These are phyloP conservation scores for Stachybotrys elegans DNA, from an alignment of 2,329 filamentous ascomycete genomes.

Conservation along the genomic window DNA sequence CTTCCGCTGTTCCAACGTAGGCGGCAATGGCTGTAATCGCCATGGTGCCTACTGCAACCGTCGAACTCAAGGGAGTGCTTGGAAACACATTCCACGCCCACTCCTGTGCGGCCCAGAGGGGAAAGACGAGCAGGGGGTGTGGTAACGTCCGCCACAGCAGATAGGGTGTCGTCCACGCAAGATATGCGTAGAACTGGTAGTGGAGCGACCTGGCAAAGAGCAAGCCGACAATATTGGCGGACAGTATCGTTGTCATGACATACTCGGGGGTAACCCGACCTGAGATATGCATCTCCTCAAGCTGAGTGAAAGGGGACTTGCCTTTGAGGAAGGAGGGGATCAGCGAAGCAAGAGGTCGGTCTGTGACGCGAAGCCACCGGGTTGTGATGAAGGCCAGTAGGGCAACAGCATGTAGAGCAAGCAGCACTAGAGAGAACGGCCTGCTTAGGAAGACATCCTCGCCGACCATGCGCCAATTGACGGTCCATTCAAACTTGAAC, in stretches of 20 bases:
- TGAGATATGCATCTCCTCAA: slow-evolving; percentile 53
- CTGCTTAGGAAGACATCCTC: slow-evolving; percentile 71
- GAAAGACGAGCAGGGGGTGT: slow-evolving; percentile 62
- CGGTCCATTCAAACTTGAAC: slow-evolving; percentile 97
- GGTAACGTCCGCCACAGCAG: slow-evolving; percentile 75
- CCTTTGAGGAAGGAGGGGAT: slow-evolving; percentile 35
- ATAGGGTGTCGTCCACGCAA: slow-evolving; percentile 84
- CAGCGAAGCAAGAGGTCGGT: slow-evolving; percentile 52
- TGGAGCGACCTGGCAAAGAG: slow-evolving; percentile 84
- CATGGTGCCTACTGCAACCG: slow-evolving; percentile 65
- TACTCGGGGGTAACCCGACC: slow-evolving; percentile 63
- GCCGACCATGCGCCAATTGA: slow-evolving; percentile 96
- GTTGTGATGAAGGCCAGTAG: slow-evolving; percentile 60
- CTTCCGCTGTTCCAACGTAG: slow-evolving; percentile 52
- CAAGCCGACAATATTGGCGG: slow-evolving; percentile 72
- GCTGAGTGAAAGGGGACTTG: slow-evolving; percentile 38
- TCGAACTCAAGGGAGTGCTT: slow-evolving; percentile 57
- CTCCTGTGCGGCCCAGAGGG: slow-evolving; percentile 74
- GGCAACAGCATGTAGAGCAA: slow-evolving; percentile 61
- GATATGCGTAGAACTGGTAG: slow-evolving; percentile 93
- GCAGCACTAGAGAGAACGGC: slow-evolving; percentile 61
- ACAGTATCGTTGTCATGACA: slow-evolving; percentile 70
- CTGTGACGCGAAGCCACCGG: slow-evolving; percentile 68
- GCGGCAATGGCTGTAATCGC: slow-evolving; percentile 59
- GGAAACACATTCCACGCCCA: slow-evolving; percentile 94